These are phyloP conservation scores for Canavalia gladiata DNA, from an alignment of 306 rosid genomes.

Conservation along the genomic window DNA sequence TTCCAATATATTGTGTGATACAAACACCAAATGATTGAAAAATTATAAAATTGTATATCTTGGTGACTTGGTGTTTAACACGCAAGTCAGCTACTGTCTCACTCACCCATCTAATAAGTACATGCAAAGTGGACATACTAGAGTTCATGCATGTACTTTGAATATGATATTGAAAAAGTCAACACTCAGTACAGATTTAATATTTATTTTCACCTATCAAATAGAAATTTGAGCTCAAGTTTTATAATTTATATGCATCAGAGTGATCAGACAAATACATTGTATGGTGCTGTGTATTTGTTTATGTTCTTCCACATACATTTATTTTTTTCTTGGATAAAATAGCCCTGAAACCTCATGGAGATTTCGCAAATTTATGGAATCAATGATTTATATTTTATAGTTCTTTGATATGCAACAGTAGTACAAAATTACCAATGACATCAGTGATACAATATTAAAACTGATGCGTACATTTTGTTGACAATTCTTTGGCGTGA, in stretches of 20 bases:
- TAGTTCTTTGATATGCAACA: conserved; percentile 9
- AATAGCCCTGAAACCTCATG: neutral
- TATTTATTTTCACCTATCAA: neutral
- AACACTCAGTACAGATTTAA: conserved; percentile 2
- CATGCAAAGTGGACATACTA: conserved; percentile 34
- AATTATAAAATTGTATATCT: neutral
- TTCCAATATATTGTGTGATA: neutral
- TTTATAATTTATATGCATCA: neutral
- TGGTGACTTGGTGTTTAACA: neutral
- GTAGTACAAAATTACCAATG: neutral
- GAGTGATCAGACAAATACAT: neutral
- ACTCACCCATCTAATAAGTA: conserved; percentile 3
- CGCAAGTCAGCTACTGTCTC: neutral
- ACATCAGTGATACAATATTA: conserved; percentile 29
- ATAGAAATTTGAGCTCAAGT: conserved; percentile 20
- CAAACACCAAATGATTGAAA: neutral
- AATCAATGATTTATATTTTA: conserved; percentile 16
- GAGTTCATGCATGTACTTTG: conserved; percentile 13
- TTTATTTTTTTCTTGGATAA: neutral
- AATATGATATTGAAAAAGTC: conserved; percentile 18
- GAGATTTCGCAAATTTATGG: neutral
- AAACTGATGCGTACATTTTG: conserved; percentile 57
- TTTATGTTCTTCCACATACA: conserved; percentile 12
- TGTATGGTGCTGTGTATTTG: conserved; percentile 12
- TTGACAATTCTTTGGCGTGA: conserved; percentile 66